These are phyloP conservation scores for Petunia axillaris DNA, from an alignment of 257 asterid species.

Conservation along the genomic window DNA sequence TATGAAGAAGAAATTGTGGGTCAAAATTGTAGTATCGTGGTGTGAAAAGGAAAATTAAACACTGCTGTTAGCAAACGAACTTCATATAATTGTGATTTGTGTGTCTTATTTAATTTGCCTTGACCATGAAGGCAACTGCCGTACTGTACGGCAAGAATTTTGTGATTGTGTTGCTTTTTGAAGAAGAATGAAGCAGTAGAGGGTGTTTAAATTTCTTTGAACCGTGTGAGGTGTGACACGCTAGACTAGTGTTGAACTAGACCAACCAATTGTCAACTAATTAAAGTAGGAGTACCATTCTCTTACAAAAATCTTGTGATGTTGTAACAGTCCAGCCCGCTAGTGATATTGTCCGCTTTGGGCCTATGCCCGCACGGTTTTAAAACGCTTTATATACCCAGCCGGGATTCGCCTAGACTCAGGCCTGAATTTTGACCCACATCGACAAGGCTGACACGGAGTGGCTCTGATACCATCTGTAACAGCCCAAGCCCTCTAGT, in stretches of 20 bases:
- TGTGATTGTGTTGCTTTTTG: neutral
- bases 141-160: neutral
- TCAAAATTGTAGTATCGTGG: conserved; percentile 3
- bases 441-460: too few species aligned
- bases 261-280: neutral
- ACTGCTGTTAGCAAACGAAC: neutral
- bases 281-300: too few species aligned
- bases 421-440: too few species aligned
- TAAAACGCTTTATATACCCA: too few species aligned
- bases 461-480: too few species aligned
- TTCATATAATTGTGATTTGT: too few species aligned
- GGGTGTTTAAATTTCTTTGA: conserved; percentile 11
- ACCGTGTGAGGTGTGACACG: conserved; percentile 15
- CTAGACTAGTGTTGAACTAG: neutral
- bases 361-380: too few species aligned
- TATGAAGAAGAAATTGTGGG: neutral
- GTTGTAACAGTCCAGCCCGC: too few species aligned
- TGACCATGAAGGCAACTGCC: neutral
- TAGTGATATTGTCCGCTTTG: too few species aligned
- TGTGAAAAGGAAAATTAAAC: neutral
- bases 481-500: too few species aligned
- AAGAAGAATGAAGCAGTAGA: neutral
- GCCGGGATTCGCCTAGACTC: too few species aligned
- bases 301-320: too few species aligned
- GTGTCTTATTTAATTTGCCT: neutral